A percentile compares a stretch with the other conserved stretches of the same genome.
These are phyloP conservation scores for Fusarium sp. DNA, from an alignment of 2,329 filamentous ascomycete genomes.

Conservation along the genomic window DNA sequence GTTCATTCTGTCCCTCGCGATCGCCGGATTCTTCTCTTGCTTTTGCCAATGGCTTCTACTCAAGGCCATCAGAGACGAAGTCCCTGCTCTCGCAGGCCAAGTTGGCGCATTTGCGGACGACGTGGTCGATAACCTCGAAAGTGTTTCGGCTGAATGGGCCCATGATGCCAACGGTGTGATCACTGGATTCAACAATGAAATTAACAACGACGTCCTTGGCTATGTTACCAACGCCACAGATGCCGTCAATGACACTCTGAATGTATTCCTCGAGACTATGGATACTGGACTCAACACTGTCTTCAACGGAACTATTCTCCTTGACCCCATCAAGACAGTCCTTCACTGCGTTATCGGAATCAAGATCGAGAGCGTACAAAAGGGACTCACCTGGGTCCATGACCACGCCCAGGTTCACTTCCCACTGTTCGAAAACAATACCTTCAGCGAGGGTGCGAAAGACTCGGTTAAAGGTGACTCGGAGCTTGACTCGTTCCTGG, in stretches of 20 bases:
- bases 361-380: constrained; percentile 86
- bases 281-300: constrained; percentile 76
- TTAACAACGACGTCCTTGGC: constrained; percentile 87
- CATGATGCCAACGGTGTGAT: constrained; percentile 80
- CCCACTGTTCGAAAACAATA: constrained; percentile 80
- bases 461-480: constrained; percentile 68
- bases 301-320: constrained; percentile 85
- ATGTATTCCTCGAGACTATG: constrained; percentile 82
- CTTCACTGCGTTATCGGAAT: constrained; percentile 88
- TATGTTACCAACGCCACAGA: constrained; percentile 87
- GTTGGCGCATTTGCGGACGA: constrained; percentile 83
- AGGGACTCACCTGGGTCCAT: constrained; percentile 92
- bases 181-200: constrained; percentile 73
- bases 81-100: constrained; percentile 78
- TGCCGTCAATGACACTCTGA: constrained; percentile 87
- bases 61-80: constrained; percentile 75
- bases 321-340: constrained; percentile 81
- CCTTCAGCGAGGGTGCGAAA: constrained; percentile 83
- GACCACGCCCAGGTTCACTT: constrained; percentile 87
- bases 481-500: constrained; percentile 76
- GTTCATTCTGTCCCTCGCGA: constrained; percentile 84
- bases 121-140: constrained; percentile 77
- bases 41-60: constrained; percentile 86
- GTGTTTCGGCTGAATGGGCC: constrained; percentile 82
- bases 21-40: constrained; percentile 85